Conservation (phyloP, 768 basidiomycete species). For the Russula lepida region DNA sequence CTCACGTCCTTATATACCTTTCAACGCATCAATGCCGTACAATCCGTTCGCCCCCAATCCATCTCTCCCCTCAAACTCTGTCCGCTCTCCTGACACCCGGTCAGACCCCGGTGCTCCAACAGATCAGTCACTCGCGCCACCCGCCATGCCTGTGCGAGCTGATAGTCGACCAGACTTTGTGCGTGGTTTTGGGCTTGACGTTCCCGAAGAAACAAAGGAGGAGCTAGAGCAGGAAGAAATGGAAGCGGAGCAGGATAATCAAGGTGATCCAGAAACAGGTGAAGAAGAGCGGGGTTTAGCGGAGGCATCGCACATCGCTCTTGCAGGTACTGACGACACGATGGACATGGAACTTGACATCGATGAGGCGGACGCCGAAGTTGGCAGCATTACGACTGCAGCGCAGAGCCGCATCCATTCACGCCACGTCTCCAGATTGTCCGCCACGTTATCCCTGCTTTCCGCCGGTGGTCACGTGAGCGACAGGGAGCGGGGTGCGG, state of each 20-base stretch:
- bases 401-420: slow-evolving; percentile 52
- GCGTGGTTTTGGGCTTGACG: slow-evolving; percentile 74
- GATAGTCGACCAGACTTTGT: slow-evolving; percentile 62
- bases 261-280: slow-evolving; percentile 24
- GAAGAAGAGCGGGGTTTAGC: slow-evolving; percentile 14
- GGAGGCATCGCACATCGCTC: slow-evolving; percentile 15
- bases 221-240: slow-evolving; percentile 32
- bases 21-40: slow-evolving; percentile 35
- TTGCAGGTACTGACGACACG: slow-evolving; percentile 14
- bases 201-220: slow-evolving; percentile 65
- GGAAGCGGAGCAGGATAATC: neutral
- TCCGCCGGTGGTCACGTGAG: slow-evolving; percentile 44
- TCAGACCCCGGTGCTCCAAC: slow-evolving; percentile 51
- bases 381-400: slow-evolving; percentile 39
- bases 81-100: slow-evolving; percentile 31
- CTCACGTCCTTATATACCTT: slow-evolving; percentile 26
- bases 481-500: slow-evolving; percentile 20
- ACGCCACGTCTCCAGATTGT: slow-evolving; percentile 58
- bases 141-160: slow-evolving; percentile 35
- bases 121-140: slow-evolving; percentile 36
- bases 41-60: slow-evolving; percentile 61
- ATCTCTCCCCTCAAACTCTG: slow-evolving; percentile 42
- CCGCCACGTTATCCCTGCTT: slow-evolving; percentile 56
- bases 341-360: slow-evolving; percentile 23
- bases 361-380: slow-evolving; percentile 30